Evolutionary conservation across 2,329 filamentous ascomycete genomes (phyloP).

Genomic region (Microdochium bolleyi): DNA sequence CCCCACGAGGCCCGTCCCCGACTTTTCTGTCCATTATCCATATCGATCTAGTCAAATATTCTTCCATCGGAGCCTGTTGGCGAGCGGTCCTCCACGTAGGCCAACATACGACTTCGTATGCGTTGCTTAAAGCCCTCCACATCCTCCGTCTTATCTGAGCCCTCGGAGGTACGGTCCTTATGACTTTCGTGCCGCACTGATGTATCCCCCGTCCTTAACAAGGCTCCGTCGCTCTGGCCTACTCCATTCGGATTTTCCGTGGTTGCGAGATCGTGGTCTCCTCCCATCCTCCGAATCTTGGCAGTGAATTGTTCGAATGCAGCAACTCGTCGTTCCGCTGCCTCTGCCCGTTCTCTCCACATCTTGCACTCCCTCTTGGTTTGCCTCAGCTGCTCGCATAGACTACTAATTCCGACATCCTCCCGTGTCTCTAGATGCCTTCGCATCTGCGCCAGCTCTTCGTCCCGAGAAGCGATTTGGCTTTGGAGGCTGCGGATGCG

Average conservation of each 20-base stretch:
- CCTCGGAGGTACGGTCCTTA: too few species aligned
- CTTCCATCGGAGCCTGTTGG: background rate
- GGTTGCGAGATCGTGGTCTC: background rate
- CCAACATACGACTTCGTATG: background rate
- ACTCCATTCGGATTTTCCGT: background rate
- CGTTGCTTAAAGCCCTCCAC: background rate
- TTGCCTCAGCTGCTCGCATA: conserved; percentile 39
- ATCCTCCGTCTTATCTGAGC: background rate
- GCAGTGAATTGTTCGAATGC: conserved; percentile 36
- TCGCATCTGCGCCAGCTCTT: conserved; percentile 36
- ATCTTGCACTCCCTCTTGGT: conserved; percentile 30
- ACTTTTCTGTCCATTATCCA: too few species aligned
- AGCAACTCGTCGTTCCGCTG: conserved; percentile 43
- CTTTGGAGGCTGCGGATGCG: conserved; percentile 42
- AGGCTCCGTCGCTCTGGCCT: background rate
- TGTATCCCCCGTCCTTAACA: background rate
- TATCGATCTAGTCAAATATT: background rate
- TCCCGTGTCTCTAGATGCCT: conserved; percentile 36
- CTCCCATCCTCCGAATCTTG: conserved; percentile 16
- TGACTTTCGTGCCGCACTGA: background rate
- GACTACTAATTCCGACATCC: conserved; percentile 31
- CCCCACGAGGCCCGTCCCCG: too few species aligned
- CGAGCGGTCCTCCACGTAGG: background rate
- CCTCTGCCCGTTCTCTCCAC: conserved; percentile 49
- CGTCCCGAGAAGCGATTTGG: conserved; percentile 34